A percentile compares a stretch with the other conserved stretches of the same genome.
Evolutionary conservation across 78 protist species (phyloP).

Genomic region (Protostelium mycophagum): DNA sequence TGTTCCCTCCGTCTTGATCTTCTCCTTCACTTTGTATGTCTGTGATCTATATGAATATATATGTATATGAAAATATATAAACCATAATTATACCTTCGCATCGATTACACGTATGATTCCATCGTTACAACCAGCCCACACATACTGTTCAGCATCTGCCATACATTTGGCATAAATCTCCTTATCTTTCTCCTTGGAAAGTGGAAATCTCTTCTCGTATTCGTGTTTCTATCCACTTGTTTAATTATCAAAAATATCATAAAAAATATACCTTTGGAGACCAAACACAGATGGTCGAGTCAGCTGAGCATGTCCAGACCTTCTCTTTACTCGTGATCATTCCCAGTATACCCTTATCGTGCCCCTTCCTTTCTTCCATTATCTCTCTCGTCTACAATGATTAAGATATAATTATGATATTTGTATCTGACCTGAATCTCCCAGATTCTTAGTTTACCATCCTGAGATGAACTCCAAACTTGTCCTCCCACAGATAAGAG

Average conservation of each 20-base stretch:
- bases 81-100: not conserved
- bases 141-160: not conserved
- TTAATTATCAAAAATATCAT: not conserved
- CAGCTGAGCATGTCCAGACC: not conserved
- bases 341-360: not conserved
- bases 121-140: not conserved
- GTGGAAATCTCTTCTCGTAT: not conserved
- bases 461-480: not conserved
- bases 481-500: not conserved
- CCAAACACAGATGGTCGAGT: not conserved
- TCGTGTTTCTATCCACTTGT: not conserved
- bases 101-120: not conserved
- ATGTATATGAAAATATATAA: not conserved
- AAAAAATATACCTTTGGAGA: not conserved
- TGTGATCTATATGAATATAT: not conserved
- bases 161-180: not conserved
- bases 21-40: not conserved
- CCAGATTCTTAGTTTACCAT: not conserved
- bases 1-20: not conserved
- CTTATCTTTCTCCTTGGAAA: not conserved
- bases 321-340: not conserved
- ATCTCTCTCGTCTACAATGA: not conserved
- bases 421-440: not conserved
- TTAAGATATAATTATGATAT: too few relatives aligned
- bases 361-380: not conserved